These are phyloP conservation scores for Carpinus viminea DNA, from an alignment of 306 rosid genomes.

Conservation along the genomic window DNA sequence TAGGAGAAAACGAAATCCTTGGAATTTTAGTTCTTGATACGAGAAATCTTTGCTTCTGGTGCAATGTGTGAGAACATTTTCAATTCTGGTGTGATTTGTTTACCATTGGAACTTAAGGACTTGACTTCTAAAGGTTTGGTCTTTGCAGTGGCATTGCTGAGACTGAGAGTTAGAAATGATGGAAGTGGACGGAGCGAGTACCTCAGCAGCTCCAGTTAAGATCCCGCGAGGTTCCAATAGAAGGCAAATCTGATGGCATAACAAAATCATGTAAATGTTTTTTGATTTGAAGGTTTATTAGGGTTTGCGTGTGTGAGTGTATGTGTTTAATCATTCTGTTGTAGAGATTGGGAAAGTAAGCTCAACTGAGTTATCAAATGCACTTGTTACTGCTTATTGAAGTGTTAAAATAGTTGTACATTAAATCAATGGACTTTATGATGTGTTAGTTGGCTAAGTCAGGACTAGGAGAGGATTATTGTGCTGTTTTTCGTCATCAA, in stretches of 20 bases:
- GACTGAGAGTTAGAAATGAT: constrained; percentile 25
- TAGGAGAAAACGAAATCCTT: not conserved
- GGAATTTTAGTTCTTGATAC: not conserved
- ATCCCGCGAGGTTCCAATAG: constrained; percentile 13
- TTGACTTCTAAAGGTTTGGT: not conserved
- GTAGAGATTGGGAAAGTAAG: not conserved
- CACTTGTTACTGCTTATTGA: not conserved
- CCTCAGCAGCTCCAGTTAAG: not conserved
- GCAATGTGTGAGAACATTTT: not conserved
- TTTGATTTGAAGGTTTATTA: constrained; percentile 17
- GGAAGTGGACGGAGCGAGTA: constrained; percentile 34
- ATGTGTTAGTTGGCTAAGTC: too few relatives aligned
- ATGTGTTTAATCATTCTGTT: not conserved
- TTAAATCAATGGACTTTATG: not conserved
- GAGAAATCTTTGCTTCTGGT: not conserved
- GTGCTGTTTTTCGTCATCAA: too few relatives aligned
- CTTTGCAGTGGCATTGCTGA: constrained; percentile 12
- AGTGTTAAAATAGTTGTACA: not conserved
- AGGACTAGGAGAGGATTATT: too few relatives aligned
- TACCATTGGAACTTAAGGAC: not conserved
- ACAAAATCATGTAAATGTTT: not conserved
- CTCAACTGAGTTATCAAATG: not conserved
- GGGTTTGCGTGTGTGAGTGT: not conserved
- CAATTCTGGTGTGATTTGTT: constrained; percentile 4
- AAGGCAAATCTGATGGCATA: too few relatives aligned